Evolutionary conservation across 305 asterid species (phyloP), one percentile per base, ranked within the genome.

Genomic region (Fraxinus baroniana): DNA sequence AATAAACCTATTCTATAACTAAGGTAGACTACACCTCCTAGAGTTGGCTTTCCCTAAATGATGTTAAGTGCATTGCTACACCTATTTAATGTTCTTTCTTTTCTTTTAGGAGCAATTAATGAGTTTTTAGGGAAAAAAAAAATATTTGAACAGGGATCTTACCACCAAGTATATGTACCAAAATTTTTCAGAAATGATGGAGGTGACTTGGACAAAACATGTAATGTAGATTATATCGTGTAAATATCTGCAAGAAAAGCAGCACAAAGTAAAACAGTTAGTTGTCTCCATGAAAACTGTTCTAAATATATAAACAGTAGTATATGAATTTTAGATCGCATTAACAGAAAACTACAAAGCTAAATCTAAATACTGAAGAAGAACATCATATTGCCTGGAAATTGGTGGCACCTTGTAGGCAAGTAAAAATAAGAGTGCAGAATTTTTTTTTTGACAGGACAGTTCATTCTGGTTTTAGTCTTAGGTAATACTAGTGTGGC

Each of bases 101-200:
- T 32, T 44, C 9, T 60, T 26, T 76, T 62, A 15, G 78, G 26
- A 74, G 35, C 55, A 22, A 12, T 20, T 28, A 75, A 7, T 22
- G 7, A 52, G 55, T 28, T 24, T 46, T n/a, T 32, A 20, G 79
- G 2, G 28, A 26, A 28, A 30, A 32, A 28, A 13, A 66, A 24
- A 15, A 3, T 3, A 28, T 28, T 68, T 64, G 24, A 71, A 20
- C 5, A 41, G 7, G 55, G 79, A 70, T 82, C 98, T 88, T 89
- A 94, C 99, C 94, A 95, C 98, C 87, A 95, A 86, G 88, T 94
- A 95, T 83, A 89, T 86, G 88, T 89, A 92, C 98, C 98, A 94
- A 87, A 95, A 93, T 85, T 91, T 95, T 80, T 87, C 99, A 9
- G 99, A 95, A 83, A 95, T 83, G 86, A 95, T 90, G 85, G 98